Conservation (phyloP, 805 yeast genomes). For the Metschnikowia dekortorum region DNA sequence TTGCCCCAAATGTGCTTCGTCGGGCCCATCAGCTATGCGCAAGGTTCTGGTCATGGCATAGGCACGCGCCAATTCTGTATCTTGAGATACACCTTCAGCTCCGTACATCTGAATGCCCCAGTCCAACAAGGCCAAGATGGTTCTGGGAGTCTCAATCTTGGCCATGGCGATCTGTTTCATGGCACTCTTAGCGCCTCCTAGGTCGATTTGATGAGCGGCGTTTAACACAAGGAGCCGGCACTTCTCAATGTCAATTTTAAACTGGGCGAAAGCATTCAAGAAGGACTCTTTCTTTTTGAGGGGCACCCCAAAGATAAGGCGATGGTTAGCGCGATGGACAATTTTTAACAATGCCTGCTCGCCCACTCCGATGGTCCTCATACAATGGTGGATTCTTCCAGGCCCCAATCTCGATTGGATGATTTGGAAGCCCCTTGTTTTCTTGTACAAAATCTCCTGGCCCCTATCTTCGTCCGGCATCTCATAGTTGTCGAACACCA, state of each 20-base stretch:
- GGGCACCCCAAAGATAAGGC: constrained; percentile 50
- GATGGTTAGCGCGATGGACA: constrained; percentile 47
- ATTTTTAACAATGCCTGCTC: constrained; percentile 49
- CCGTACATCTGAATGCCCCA: constrained; percentile 65
- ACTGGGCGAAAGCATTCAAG: constrained; percentile 45
- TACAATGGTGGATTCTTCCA: constrained; percentile 68
- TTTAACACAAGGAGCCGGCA: constrained; percentile 52
- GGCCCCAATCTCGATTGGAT: constrained; percentile 65
- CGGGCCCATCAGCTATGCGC: constrained; percentile 67
- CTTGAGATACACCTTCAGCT: constrained; percentile 62
- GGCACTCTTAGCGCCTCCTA: constrained; percentile 50
- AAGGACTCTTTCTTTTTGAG: constrained; percentile 50
- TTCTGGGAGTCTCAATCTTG: constrained; percentile 57
- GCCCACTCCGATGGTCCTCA: constrained; percentile 60
- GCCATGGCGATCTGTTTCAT: constrained; percentile 57
- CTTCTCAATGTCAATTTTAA: constrained; percentile 50
- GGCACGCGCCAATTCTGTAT: constrained; percentile 51
- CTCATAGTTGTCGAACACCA: constrained; percentile 46
- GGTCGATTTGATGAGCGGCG: constrained; percentile 59
- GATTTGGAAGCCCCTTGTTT: constrained; percentile 57
- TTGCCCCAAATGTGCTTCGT: constrained; percentile 59
- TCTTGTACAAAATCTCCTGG: constrained; percentile 38
- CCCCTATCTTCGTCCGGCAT: constrained; percentile 42
- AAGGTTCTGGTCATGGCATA: constrained; percentile 52
- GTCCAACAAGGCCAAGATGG: constrained; percentile 48